These are phyloP conservation scores for Kwoniella bestiolae DNA, from an alignment of 768 basidiomycete species.

Conservation along the genomic window DNA sequence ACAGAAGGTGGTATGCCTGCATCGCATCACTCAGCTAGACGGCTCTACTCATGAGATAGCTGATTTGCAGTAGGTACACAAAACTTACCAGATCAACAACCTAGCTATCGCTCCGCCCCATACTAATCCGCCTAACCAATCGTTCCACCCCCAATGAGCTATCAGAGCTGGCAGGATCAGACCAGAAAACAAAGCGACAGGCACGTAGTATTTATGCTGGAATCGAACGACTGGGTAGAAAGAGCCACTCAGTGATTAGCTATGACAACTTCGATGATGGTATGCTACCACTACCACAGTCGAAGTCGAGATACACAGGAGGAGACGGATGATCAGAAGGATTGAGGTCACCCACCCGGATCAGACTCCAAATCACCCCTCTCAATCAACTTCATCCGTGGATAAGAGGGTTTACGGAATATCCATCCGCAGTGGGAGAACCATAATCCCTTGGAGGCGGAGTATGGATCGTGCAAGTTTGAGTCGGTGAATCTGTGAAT, in stretches of 20 bases:
- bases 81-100: constrained; percentile 63
- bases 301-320: too few species aligned
- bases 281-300: too few species aligned
- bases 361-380: constrained; percentile 71
- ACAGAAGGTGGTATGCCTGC: constrained; percentile 55
- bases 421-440: constrained; percentile 87
- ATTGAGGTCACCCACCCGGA: constrained; percentile 64
- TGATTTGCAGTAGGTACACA: background rate
- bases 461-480: constrained; percentile 71
- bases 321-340: too few species aligned
- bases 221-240: constrained; percentile 69
- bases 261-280: too few species aligned
- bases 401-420: constrained; percentile 73
- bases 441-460: constrained; percentile 72
- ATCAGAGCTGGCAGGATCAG: constrained; percentile 66
- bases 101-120: constrained; percentile 73
- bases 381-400: constrained; percentile 68
- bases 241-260: too few species aligned
- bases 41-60: background rate
- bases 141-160: constrained; percentile 62
- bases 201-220: constrained; percentile 73
- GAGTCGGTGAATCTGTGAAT: constrained; percentile 62
- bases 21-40: background rate
- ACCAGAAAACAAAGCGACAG: constrained; percentile 67
- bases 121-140: constrained; percentile 69